Conservation (phyloP, 192 early-diverging fungal species). For the Podila minutissima region DNA sequence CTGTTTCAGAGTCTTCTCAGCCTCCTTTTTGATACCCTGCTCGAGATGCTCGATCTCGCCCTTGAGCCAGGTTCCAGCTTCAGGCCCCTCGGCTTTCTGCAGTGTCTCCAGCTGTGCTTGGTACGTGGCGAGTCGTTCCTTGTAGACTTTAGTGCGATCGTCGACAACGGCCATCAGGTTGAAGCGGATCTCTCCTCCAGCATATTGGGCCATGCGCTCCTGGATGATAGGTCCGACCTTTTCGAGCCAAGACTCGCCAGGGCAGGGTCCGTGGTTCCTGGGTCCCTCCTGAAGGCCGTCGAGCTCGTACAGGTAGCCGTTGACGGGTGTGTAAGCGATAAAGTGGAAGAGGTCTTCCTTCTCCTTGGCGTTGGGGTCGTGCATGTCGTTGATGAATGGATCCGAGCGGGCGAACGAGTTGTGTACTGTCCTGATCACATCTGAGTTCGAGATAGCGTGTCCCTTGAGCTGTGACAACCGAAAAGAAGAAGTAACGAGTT, state of each 20-base stretch:
- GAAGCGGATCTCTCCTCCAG: slow-evolving; percentile 74
- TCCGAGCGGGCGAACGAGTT: slow-evolving; percentile 85
- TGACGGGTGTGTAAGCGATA: slow-evolving; percentile 79
- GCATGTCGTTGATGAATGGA: slow-evolving; percentile 76
- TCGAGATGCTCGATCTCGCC: slow-evolving; percentile 60
- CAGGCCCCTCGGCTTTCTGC: slow-evolving; percentile 47
- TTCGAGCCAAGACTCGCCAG: slow-evolving; percentile 70
- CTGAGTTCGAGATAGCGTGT: slow-evolving; percentile 81
- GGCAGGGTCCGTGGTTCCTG: slow-evolving; percentile 71
- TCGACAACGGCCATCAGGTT: slow-evolving; percentile 83
- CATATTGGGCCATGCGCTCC: slow-evolving; percentile 71
- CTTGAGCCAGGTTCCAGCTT: slow-evolving; percentile 57
- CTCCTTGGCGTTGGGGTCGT: slow-evolving; percentile 60
- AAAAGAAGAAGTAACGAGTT: background rate
- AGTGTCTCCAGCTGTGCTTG: slow-evolving; percentile 60
- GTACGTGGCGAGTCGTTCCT: slow-evolving; percentile 58
- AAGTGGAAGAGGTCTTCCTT: slow-evolving; percentile 85
- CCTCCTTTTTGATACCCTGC: slow-evolving; percentile 66
- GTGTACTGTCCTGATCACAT: slow-evolving; percentile 78
- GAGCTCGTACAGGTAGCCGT: slow-evolving; percentile 78
- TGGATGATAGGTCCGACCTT: slow-evolving; percentile 73
- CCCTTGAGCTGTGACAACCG: slow-evolving; percentile 67
- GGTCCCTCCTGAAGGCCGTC: slow-evolving; percentile 79
- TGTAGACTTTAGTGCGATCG: slow-evolving; percentile 66
- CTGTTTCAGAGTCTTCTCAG: slow-evolving; percentile 58